These are phyloP conservation scores for Brassica hybrid DNA, from an alignment of 441 rosid genomes.

Conservation along the genomic window DNA sequence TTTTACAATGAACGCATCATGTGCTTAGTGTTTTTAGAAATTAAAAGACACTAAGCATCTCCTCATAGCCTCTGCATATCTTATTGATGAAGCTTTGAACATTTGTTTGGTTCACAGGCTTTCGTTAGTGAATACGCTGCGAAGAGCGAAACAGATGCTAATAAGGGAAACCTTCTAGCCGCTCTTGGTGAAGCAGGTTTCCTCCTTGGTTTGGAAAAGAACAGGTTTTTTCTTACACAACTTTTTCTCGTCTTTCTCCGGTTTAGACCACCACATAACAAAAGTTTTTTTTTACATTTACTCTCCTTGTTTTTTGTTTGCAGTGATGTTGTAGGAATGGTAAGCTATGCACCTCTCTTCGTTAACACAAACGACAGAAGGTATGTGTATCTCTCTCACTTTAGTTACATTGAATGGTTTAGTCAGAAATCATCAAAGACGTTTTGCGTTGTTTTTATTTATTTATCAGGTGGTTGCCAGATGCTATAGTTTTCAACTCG, in stretches of 20 bases:
- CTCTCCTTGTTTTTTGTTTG: conserved; percentile 17
- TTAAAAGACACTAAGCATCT: too few relatives aligned
- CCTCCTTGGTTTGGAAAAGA: conserved; percentile 88
- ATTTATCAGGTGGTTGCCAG: conserved; percentile 75
- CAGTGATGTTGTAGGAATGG: conserved; percentile 90
- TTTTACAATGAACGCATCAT: too few relatives aligned
- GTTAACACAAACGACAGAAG: conserved; percentile 75
- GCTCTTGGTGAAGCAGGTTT: conserved; percentile 86
- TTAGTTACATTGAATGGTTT: not conserved
- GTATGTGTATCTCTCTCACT: conserved; percentile 44
- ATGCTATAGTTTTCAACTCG: conserved; percentile 84
- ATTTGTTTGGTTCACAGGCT: conserved; percentile 55
- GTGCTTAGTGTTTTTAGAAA: too few relatives aligned
- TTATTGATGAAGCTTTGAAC: not conserved
- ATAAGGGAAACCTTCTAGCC: conserved; percentile 80
- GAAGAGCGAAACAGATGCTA: conserved; percentile 68
- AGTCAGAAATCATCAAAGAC: conserved; percentile 7
- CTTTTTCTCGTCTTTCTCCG: not conserved
- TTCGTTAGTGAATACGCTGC: conserved; percentile 96
- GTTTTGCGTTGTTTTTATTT: not conserved
- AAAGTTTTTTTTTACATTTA: not conserved
- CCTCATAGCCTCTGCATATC: too few relatives aligned
- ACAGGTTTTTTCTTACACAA: conserved; percentile 55
- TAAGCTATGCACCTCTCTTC: conserved; percentile 92
- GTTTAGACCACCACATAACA: not conserved